Conservation (phyloP, 208 protist species). For the Leishmania martiniquensis region DNA sequence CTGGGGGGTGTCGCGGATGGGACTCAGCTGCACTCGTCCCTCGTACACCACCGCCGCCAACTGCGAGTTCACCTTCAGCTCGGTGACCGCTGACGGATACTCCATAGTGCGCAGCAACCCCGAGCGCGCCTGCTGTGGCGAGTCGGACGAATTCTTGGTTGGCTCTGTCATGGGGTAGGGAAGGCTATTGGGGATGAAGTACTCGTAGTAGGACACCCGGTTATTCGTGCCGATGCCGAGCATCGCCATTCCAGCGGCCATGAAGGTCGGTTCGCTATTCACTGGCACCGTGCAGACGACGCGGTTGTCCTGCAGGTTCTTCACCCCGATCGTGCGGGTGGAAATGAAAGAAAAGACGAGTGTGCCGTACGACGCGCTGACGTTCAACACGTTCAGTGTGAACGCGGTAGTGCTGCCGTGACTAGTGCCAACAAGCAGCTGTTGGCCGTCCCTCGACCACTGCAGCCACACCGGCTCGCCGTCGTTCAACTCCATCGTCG, state of each 20-base stretch:
- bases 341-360: slow-evolving; percentile 88
- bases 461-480: slow-evolving; percentile 13
- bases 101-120: slow-evolving; percentile 64
- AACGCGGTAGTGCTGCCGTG: slow-evolving; percentile 82
- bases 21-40: slow-evolving; percentile 85
- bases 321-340: slow-evolving; percentile 84
- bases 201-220: slow-evolving; percentile 87
- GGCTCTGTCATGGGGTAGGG: slow-evolving; percentile 13
- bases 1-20: slow-evolving; percentile 53
- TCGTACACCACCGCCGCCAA: slow-evolving; percentile 90
- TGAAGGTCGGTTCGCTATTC: slow-evolving; percentile 86
- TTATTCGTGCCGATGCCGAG: slow-evolving; percentile 87
- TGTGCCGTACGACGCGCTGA: slow-evolving; percentile 73
- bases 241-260: slow-evolving; percentile 82
- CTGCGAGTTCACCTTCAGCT: slow-evolving; percentile 73
- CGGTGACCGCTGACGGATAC: slow-evolving; percentile 74
- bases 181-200: slow-evolving; percentile 59
- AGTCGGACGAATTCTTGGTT: slow-evolving; percentile 11
- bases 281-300: slow-evolving; percentile 75
- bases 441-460: slow-evolving; percentile 94
- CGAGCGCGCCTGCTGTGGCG: slow-evolving; percentile 39
- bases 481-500: slow-evolving; percentile 9
- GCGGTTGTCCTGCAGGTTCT: slow-evolving; percentile 71
- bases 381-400: slow-evolving; percentile 76
- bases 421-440: slow-evolving; percentile 75